phyloP scores from a whole-genome alignment of 441 rosid genomes.

The Arabidopsis hybrid region DNA sequence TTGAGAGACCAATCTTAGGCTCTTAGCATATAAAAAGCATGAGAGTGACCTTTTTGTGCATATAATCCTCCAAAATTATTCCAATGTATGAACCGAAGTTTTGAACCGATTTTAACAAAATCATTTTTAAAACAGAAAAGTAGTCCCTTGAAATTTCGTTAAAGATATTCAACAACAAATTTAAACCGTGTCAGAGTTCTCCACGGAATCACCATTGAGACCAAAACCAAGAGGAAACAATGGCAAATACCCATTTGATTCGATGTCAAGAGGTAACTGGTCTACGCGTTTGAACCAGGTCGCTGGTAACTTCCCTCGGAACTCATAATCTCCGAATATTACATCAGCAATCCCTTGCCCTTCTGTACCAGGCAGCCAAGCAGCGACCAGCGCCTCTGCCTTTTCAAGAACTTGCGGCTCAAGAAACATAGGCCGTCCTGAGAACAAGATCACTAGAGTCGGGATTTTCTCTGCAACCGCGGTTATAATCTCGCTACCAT shows the following conservation, averaged over 20 bases:
- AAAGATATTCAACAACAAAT: neutral
- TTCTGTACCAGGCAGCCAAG: constrained; percentile 89
- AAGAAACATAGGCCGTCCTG: constrained; percentile 77
- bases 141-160: neutral
- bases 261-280: constrained; percentile 61
- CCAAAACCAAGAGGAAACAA: constrained; percentile 48
- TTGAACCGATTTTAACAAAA: neutral
- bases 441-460: constrained; percentile 64
- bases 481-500: constrained; percentile 61
- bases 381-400: constrained; percentile 70
- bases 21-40: too few species aligned
- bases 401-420: constrained; percentile 59
- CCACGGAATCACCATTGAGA: neutral
- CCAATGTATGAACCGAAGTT: neutral
- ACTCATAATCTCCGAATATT: constrained; percentile 70
- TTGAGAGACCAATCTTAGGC: neutral
- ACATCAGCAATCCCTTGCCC: constrained; percentile 72
- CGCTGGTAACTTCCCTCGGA: constrained; percentile 65
- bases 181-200: neutral
- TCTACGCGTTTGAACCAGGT: constrained; percentile 66
- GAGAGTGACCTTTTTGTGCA: too few species aligned
- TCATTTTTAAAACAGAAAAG: neutral
- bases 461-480: constrained; percentile 67
- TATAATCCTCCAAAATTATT: too few species aligned
- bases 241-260: constrained; percentile 63